These are phyloP conservation scores for Plasmodium cynomolgi DNA, from an alignment of 169 alveolate species.

Conservation along the genomic window DNA sequence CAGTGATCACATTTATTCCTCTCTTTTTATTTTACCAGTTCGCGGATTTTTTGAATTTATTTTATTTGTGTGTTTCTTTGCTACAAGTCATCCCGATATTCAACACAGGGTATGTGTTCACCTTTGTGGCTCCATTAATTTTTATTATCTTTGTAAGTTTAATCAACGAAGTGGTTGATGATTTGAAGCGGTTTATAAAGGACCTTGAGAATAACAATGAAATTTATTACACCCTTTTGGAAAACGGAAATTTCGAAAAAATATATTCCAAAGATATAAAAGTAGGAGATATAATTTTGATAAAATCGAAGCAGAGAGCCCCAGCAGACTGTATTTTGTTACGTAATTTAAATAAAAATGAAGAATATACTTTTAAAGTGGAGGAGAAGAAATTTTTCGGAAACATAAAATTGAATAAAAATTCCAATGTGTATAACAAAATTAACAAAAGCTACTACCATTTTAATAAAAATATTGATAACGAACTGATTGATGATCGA, in stretches of 20 bases:
- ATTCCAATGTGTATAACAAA: constrained; percentile 39
- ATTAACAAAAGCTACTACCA: constrained; percentile 51
- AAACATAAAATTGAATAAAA: constrained; percentile 18
- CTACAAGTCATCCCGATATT: constrained; percentile 93
- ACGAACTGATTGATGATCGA: constrained; percentile 56
- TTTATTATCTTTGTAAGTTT: constrained; percentile 93
- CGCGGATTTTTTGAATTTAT: constrained; percentile 93
- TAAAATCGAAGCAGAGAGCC: constrained; percentile 92
- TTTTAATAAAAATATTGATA: constrained; percentile 62
- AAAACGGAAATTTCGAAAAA: constrained; percentile 82
- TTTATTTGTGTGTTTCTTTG: constrained; percentile 93
- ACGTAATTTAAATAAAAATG: constrained; percentile 86
- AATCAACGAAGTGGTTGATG: constrained; percentile 96
- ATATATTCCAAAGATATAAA: constrained; percentile 89
- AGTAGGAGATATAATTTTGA: constrained; percentile 94
- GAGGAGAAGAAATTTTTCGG: constrained; percentile 41
- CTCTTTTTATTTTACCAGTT: constrained; percentile 93
- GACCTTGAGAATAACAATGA: constrained; percentile 88
- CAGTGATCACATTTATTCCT: constrained; percentile 92
- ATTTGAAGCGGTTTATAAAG: constrained; percentile 88
- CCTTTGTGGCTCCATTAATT: constrained; percentile 96
- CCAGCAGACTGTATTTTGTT: constrained; percentile 97
- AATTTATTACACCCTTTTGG: constrained; percentile 81
- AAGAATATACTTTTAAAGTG: constrained; percentile 66
- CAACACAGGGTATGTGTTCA: constrained; percentile 95